Percentiles rank a stretch among this genome's conserved stretches.
phyloP scores from a whole-genome alignment of 331 rosid genomes.

The Telfairia occidentalis region DNA sequence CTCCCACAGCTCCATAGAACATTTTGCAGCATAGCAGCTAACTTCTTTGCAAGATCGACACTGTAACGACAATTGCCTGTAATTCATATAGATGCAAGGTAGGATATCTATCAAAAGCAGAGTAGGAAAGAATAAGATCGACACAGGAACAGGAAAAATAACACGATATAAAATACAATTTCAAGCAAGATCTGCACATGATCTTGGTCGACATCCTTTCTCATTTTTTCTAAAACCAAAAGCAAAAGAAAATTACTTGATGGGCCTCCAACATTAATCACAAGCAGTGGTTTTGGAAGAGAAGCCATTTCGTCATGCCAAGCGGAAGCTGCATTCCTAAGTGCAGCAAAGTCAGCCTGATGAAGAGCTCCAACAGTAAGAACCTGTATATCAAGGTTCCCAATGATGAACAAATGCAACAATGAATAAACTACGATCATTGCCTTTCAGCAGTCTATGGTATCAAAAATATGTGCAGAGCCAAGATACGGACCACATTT shows the following conservation, averaged over 20 bases:
- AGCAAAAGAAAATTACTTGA: constrained; percentile 32
- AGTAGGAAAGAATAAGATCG: neutral
- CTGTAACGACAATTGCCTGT: constrained; percentile 65
- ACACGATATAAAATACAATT: neutral
- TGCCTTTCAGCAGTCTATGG: neutral
- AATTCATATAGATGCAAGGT: neutral
- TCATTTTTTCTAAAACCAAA: neutral
- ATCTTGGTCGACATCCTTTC: neutral
- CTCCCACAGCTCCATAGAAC: constrained; percentile 87
- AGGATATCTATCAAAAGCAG: constrained; percentile 3
- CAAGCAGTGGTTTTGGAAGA: constrained; percentile 77
- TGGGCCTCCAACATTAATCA: constrained; percentile 83
- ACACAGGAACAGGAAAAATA: neutral
- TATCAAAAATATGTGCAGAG: constrained; percentile 13
- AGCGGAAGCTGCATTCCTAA: constrained; percentile 53
- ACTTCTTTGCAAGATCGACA: constrained; percentile 49
- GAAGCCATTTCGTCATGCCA: constrained; percentile 65
- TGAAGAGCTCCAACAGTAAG: constrained; percentile 97
- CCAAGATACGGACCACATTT: constrained; percentile 53
- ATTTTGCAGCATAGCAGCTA: constrained; percentile 53
- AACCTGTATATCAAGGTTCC: constrained; percentile 33
- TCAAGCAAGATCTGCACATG: neutral
- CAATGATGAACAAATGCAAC: constrained; percentile 11
- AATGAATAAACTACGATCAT: neutral
- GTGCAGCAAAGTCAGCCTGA: constrained; percentile 64